Percentiles rank a stretch among this genome's conserved stretches.
These are phyloP conservation scores for Vitis rupestris DNA, from an alignment of 164 flowering plant genomes.

Conservation along the genomic window DNA sequence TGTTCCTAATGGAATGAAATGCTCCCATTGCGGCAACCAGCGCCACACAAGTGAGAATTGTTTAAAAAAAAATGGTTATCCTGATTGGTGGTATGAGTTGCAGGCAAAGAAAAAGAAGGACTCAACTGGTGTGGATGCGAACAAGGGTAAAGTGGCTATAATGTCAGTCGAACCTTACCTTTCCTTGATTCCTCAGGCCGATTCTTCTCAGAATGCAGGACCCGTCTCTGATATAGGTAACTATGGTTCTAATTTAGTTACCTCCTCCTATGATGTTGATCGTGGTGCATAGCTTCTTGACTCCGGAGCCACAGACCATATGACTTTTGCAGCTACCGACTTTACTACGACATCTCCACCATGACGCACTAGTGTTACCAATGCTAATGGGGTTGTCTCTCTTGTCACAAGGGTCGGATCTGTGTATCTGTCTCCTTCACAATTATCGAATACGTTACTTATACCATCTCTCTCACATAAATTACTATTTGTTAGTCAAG, in stretches of 20 bases:
- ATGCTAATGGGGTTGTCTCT: conserved; percentile 13
- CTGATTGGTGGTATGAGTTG: conserved; percentile 8
- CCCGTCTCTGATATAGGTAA: not conserved
- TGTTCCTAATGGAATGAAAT: conserved; percentile 4
- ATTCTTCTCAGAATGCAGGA: not conserved
- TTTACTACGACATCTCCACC: not conserved
- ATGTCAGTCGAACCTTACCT: not conserved
- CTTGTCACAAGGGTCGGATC: not conserved
- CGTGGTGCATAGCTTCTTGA: conserved; percentile 1
- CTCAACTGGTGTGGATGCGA: not conserved
- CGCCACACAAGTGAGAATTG: conserved; percentile 10
- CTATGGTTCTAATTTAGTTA: not conserved
- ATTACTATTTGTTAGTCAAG: conserved; percentile 11
- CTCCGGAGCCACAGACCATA: conserved; percentile 1
- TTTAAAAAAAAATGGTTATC: conserved; percentile 10
- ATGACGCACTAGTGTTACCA: conserved; percentile 2
- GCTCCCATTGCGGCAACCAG: conserved; percentile 7
- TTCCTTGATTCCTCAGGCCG: not conserved
- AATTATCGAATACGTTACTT: conserved; percentile 3
- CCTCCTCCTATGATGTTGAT: too few relatives aligned
- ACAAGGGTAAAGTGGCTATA: not conserved
- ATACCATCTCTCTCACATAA: conserved; percentile 6
- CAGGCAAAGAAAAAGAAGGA: conserved; percentile 3
- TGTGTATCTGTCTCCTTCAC: conserved; percentile 2
- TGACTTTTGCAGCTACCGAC: not conserved